Percentiles rank a stretch among this genome's conserved stretches.
These are phyloP conservation scores for Drechslerella stenobrocha DNA, from an alignment of 2,329 filamentous ascomycete species.

Conservation along the genomic window DNA sequence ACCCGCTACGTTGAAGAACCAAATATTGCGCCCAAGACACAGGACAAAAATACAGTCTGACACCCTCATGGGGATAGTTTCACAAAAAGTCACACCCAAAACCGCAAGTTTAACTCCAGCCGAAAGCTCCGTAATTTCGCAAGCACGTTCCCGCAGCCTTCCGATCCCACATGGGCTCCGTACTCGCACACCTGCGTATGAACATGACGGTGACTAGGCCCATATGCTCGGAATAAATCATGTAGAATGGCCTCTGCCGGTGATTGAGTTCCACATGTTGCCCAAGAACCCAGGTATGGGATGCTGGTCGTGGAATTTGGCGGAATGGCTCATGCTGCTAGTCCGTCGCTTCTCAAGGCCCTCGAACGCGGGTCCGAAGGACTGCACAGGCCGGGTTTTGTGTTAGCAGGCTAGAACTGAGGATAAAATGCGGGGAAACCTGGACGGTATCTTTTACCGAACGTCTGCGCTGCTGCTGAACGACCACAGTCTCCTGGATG, in stretches of 20 bases:
- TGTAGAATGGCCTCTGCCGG: conserved; percentile 29
- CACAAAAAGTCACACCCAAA: too few relatives aligned
- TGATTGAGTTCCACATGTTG: conserved; percentile 44
- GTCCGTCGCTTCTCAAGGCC: conserved; percentile 32
- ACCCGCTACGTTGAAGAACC: too few relatives aligned
- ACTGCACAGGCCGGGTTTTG: conserved; percentile 7
- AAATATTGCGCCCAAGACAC: too few relatives aligned
- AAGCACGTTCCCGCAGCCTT: too few relatives aligned
- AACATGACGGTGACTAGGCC: too few relatives aligned
- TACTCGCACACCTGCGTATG: too few relatives aligned
- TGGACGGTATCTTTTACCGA: conserved; percentile 29
- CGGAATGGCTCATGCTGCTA: conserved; percentile 37
- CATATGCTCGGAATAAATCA: too few relatives aligned
- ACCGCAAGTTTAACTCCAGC: too few relatives aligned
- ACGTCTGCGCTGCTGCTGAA: conserved; percentile 20
- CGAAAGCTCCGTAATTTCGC: too few relatives aligned
- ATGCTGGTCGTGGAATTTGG: conserved; percentile 46
- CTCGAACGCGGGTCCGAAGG: conserved; percentile 21
- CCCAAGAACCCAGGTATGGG: conserved; percentile 17
- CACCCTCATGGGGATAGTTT: too few relatives aligned
- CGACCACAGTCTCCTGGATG: conserved; percentile 2
- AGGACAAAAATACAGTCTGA: too few relatives aligned
- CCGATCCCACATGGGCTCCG: too few relatives aligned
- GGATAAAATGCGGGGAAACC: conserved; percentile 41
- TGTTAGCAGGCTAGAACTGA: conserved; percentile 13